phyloP scores from a whole-genome alignment of 75 land plant genomes.

The Gnetum montanum region DNA sequence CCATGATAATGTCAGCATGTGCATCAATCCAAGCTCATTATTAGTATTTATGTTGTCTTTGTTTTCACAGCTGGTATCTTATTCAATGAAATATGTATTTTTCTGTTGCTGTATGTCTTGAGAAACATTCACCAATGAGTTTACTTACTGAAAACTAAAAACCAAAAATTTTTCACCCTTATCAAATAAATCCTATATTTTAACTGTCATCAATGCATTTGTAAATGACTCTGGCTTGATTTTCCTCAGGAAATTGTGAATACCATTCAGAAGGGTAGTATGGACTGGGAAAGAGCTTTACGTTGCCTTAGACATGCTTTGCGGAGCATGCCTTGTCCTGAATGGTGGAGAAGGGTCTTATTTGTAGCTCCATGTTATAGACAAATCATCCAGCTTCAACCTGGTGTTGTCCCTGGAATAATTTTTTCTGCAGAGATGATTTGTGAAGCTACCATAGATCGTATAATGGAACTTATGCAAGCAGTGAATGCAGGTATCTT shows the following conservation, averaged over 20 bases:
- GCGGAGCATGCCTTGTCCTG: constrained; percentile 80
- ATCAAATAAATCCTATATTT: too few species aligned
- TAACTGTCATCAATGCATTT: too few species aligned
- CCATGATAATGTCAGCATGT: too few species aligned
- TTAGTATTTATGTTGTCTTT: too few species aligned
- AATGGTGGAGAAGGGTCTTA: constrained; percentile 96
- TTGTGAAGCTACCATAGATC: constrained; percentile 84
- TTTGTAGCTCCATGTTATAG: constrained; percentile 76
- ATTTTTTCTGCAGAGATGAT: constrained; percentile 95
- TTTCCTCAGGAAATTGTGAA: constrained; percentile 66
- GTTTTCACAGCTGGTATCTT: too few species aligned
- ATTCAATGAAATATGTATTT: too few species aligned
- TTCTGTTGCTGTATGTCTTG: too few species aligned
- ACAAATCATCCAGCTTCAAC: constrained; percentile 35
- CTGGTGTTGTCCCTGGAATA: constrained; percentile 42
- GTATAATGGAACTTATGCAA: constrained; percentile 83
- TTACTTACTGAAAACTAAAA: too few species aligned
- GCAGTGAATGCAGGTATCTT: constrained; percentile 71
- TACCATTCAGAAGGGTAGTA: constrained; percentile 60
- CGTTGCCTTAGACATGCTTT: constrained; percentile 93
- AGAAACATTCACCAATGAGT: too few species aligned
- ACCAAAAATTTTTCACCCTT: too few species aligned
- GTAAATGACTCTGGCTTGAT: too few species aligned
- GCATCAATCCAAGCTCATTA: too few species aligned
- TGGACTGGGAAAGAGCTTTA: constrained; percentile 94